Conservation (phyloP, 140 eudicot species). For the Bidens hawaiensis region DNA sequence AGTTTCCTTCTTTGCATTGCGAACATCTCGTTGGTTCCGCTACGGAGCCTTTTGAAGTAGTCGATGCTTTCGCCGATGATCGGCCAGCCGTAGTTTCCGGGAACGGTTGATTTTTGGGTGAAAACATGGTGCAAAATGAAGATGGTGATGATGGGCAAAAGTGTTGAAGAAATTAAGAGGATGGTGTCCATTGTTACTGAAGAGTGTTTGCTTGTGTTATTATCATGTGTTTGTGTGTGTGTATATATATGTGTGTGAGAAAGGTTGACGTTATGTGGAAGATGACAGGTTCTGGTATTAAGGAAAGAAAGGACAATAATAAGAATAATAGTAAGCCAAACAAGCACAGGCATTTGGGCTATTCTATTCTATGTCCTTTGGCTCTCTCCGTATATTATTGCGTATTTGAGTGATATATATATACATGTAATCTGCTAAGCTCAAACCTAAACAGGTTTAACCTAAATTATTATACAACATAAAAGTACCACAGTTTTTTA, state of each 20-base stretch:
- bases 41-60: conserved; percentile 34
- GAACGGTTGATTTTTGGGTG: conserved; percentile 24
- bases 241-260: conserved; percentile 1
- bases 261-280: conserved; percentile 9
- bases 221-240: neutral
- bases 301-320: conserved; percentile 17
- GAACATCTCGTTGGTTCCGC: conserved; percentile 35
- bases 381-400: neutral
- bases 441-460: too few relatives aligned
- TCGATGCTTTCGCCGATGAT: conserved; percentile 39
- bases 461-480: too few relatives aligned
- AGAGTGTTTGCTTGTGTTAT: neutral
- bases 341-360: conserved; percentile 1
- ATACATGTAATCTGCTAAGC: too few relatives aligned
- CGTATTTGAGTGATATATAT: too few relatives aligned
- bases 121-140: conserved; percentile 27
- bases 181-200: conserved; percentile 32
- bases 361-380: neutral
- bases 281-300: conserved; percentile 27
- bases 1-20: conserved; percentile 31
- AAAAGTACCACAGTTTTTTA: too few relatives aligned
- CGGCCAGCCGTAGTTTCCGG: conserved; percentile 37
- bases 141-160: conserved; percentile 24
- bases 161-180: conserved; percentile 22
- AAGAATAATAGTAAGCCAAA: conserved; percentile 23